Conservation (phyloP, 1,139 yeast genomes). For the Kazachstania sp. region DNA sequence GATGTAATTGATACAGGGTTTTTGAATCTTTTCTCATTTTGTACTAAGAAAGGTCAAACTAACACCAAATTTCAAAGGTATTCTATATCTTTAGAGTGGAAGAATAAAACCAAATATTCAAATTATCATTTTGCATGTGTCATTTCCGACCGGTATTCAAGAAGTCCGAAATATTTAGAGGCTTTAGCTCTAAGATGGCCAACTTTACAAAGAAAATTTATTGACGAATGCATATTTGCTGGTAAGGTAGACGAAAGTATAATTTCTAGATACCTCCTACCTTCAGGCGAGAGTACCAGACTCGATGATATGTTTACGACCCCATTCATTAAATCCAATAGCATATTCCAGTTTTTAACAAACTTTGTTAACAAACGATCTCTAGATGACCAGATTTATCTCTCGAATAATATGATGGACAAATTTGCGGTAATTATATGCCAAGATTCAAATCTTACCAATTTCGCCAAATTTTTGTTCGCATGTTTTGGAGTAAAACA, state of each 20-base stretch:
- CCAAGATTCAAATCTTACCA: slow-evolving; percentile 23
- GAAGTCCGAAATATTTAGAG: slow-evolving; percentile 76
- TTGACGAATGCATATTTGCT: slow-evolving; percentile 44
- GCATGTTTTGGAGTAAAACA: slow-evolving; percentile 18
- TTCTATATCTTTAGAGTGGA: slow-evolving; percentile 6
- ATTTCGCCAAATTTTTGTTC: slow-evolving; percentile 22
- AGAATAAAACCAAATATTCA: slow-evolving; percentile 5
- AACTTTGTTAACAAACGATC: slow-evolving; percentile 22
- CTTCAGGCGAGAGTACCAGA: slow-evolving; percentile 51
- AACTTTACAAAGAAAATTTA: slow-evolving; percentile 51
- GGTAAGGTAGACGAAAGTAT: slow-evolving; percentile 30
- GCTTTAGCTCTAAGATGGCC: slow-evolving; percentile 91
- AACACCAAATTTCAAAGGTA: not conserved
- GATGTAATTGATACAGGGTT: slow-evolving; percentile 39
- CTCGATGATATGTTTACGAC: slow-evolving; percentile 13
- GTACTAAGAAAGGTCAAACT: slow-evolving; percentile 6
- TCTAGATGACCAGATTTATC: slow-evolving; percentile 15
- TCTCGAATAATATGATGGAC: slow-evolving; percentile 8
- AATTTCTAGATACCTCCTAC: slow-evolving; percentile 44
- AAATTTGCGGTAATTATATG: slow-evolving; percentile 18
- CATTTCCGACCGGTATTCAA: slow-evolving; percentile 46
- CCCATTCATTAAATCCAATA: slow-evolving; percentile 29
- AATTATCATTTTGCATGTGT: slow-evolving; percentile 51
- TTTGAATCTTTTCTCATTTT: slow-evolving; percentile 25
- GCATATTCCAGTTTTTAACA: slow-evolving; percentile 28